These are phyloP conservation scores for Pontederia paniculata DNA, from an alignment of 176 grass and related monocot genomes.

Conservation along the genomic window DNA sequence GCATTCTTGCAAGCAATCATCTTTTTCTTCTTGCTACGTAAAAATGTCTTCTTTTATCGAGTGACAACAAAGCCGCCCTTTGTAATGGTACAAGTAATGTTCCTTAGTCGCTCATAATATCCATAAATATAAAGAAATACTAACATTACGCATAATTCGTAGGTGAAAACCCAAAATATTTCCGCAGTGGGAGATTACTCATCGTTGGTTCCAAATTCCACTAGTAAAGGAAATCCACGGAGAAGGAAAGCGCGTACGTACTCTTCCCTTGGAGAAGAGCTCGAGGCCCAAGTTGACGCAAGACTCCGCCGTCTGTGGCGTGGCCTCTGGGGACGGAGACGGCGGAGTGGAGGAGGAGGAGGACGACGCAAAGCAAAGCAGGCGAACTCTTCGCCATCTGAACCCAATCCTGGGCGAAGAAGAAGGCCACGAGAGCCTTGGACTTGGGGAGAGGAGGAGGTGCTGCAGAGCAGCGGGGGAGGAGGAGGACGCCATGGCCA, in stretches of 20 bases:
- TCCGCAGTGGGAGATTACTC: neutral
- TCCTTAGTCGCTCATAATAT: too few species aligned
- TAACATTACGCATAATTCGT: too few species aligned
- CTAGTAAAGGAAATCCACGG: neutral
- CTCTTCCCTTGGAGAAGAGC: slow-evolving; percentile 90
- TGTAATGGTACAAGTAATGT: too few species aligned
- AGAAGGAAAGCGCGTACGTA: neutral
- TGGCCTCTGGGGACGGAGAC: slow-evolving; percentile 20
- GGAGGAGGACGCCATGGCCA: slow-evolving; percentile 20
- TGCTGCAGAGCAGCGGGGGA: slow-evolving; percentile 17
- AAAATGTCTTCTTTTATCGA: too few species aligned
- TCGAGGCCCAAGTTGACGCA: slow-evolving; percentile 69
- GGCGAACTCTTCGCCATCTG: slow-evolving; percentile 3
- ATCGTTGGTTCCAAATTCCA: neutral
- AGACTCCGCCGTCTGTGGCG: slow-evolving; percentile 54
- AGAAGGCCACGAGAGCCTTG: neutral
- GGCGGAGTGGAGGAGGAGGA: slow-evolving; percentile 28
- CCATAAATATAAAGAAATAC: too few species aligned
- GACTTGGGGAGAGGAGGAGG: slow-evolving; percentile 16
- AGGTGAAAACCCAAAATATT: too few species aligned
- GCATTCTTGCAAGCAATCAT: too few species aligned
- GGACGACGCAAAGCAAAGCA: slow-evolving; percentile 32
- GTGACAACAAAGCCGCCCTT: too few species aligned
- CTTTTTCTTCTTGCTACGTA: too few species aligned
- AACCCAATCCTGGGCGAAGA: slow-evolving; percentile 2